Base-by-base conservation (phyloP, 1,139 yeast genomes). In the Torulaspora pretoriensis region DNA sequence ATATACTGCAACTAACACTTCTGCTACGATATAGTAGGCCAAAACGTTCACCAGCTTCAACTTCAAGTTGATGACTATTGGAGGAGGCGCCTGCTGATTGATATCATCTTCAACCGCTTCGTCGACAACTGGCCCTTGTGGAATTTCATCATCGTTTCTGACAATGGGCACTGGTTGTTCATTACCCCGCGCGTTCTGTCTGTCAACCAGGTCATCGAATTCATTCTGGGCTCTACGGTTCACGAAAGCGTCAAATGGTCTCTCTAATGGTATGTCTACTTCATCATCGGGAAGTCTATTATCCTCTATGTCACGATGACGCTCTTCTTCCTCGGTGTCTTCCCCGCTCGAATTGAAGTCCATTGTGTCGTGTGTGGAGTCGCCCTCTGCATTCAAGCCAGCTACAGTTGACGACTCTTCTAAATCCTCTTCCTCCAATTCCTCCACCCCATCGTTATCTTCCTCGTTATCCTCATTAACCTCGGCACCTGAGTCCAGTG, bases 1-100 rank as follows among this genome's bases (percentile, higher is more conserved):
- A 43, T 73, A 75, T 1, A 68, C 61, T 0, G 74, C 60, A 6
- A 77, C 67, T 19, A 76, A 62, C 2, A 70, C 54, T 49, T 79
- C 74, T 28, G 77, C 65, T 22, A 70, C 59, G 31, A 54, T 48
- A 32, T 60, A 58, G 34, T 65, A 63, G n/a, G 53, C 51, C 13
- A 55, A 45, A 4, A 61, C 44, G 24, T 52, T 54, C 5, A 42
- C 35, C 26, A 60, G 45, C 27, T 53, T 57, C 22, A 61, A 39
- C 30, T 56, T 54, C 9, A 61, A 33, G 34, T 61, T 57, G 4
- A 60, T 47, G 14, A 59, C 45, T 6, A 61, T 49, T 19, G 59
- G 57, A 4, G 56, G 31, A 24, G 50, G 40, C 16, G 38, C 30
- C 35, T 47, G 50, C 31, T 50, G 52, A 12, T 53, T 52, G 12